phyloP scores from a whole-genome alignment of 2,329 filamentous ascomycete genomes.

The Eurotiales sp. region DNA sequence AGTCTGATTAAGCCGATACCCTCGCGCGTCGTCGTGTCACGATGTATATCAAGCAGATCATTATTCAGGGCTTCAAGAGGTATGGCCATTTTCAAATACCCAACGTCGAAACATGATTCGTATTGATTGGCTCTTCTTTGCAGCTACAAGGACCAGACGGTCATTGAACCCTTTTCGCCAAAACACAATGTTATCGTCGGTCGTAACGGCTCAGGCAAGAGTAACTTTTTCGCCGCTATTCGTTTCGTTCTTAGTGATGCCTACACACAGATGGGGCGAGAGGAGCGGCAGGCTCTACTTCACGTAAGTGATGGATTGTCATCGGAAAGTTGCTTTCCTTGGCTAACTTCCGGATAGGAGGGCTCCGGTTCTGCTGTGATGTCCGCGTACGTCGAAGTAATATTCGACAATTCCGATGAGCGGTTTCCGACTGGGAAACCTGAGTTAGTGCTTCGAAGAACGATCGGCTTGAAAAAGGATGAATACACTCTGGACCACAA shows the following conservation, averaged over 20 bases:
- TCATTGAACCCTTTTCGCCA: constrained; percentile 96
- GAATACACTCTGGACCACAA: constrained; percentile 98
- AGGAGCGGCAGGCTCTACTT: constrained; percentile 92
- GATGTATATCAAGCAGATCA: constrained; percentile 99
- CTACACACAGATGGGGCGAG: constrained; percentile 91
- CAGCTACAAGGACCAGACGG: constrained; percentile 99
- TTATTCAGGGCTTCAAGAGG: constrained; percentile 99
- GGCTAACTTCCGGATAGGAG: constrained; percentile 52
- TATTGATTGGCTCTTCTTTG: background rate
- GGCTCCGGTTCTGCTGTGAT: constrained; percentile 96
- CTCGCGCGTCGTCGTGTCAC: constrained; percentile 27
- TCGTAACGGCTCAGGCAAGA: constrained; percentile 98
- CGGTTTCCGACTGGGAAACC: constrained; percentile 91
- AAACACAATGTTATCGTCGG: constrained; percentile 98
- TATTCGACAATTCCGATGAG: constrained; percentile 96
- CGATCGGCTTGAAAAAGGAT: constrained; percentile 96
- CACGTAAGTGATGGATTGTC: constrained; percentile 51
- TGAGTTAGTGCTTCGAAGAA: constrained; percentile 85
- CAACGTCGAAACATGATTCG: background rate
- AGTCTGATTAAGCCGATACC: background rate
- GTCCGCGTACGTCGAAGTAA: constrained; percentile 99
- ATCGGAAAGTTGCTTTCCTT: constrained; percentile 10
- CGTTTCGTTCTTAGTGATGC: constrained; percentile 97
- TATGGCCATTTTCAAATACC: constrained; percentile 36
- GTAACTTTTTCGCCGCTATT: constrained; percentile 98